A percentile compares a stretch with the other conserved stretches of the same genome.
Conservation (phyloP, 148 eudicot genomes). For the Polygonum aviculare region DNA sequence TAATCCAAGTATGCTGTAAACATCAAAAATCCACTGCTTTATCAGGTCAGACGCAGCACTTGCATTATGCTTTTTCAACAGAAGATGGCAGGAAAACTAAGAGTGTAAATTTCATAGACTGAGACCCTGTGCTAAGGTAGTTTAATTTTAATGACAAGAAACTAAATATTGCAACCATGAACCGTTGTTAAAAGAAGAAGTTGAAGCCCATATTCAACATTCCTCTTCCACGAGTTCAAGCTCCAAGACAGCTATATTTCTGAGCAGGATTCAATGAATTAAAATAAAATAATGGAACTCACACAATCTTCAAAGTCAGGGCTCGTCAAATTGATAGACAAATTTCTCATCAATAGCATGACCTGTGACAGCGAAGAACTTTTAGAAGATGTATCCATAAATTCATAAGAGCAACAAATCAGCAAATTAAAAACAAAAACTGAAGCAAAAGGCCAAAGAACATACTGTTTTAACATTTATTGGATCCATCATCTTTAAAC, state of each 20-base stretch:
- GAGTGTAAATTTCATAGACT: neutral
- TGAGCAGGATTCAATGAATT: neutral
- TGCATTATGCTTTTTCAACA: no score
- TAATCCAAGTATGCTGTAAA: neutral
- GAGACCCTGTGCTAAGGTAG: neutral
- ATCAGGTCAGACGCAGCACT: neutral
- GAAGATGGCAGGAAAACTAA: no score
- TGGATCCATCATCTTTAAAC: conserved; percentile 70
- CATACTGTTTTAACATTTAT: conserved; percentile 72
- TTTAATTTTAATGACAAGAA: no score
- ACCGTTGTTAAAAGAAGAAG: neutral
- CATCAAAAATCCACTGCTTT: neutral
- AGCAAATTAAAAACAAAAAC: neutral
- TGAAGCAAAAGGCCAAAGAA: neutral
- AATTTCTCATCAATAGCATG: conserved; percentile 63
- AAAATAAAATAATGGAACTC: conserved; percentile 18
- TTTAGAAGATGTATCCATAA: neutral
- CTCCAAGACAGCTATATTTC: neutral
- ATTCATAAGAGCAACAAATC: neutral
- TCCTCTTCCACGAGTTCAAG: neutral
- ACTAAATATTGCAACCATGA: neutral
- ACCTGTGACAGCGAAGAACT: conserved; percentile 29
- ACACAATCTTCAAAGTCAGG: conserved; percentile 45
- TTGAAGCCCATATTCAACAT: neutral
- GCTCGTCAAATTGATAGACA: conserved; percentile 41